Base-by-base conservation (phyloP, 306 rosid genomes). In the Medicago truncatula region DNA sequence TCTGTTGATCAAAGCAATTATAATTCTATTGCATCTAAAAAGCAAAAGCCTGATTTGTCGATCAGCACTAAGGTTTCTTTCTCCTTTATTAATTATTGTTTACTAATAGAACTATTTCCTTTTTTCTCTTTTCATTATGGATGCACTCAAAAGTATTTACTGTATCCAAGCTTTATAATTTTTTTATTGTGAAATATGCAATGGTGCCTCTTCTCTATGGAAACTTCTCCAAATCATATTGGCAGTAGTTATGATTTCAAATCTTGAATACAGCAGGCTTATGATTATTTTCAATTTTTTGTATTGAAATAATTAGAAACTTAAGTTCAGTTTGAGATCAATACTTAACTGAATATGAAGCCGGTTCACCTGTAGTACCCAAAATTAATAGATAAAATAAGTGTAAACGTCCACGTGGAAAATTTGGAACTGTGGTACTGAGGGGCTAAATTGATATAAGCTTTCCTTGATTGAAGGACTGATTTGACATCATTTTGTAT, bases 11-110 rank as follows among this genome's bases (percentile, higher is more conserved):
- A 90, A 83, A 85, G 84, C 84, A 85, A 70, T 39, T 85, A 84
- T 77, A 64, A 87, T 41, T 86, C 95, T 50, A 86, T 90, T 84
- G 88, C 93, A 58, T 74, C 97, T n/a, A 95, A 95, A 84, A 88
- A 96, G 74, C 97, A 88, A 44, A 95, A 95, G 87, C 77, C 93
- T 46, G 97, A 89, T 85, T 84, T 95, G 77, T 82, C 96, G 3
- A 82, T 89, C 78, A 84, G 88, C 58, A 25, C 96, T 9, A 94
- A 94, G 98, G 98, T 94, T 83, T 80, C 21, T 71, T 74, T 14
- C 59, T 68, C 38, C 77, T 70, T 73, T 65, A n/a, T 60, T 6
- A 5, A 31, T 38, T 62, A 11, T 70, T 46, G 52, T 53, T 75
- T n/a, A 75, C 41, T 54, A 46, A 52, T 46, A 39, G 68, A 16